phyloP scores from a whole-genome alignment of 768 basidiomycete genomes.

The Gymnopilus junonius region DNA sequence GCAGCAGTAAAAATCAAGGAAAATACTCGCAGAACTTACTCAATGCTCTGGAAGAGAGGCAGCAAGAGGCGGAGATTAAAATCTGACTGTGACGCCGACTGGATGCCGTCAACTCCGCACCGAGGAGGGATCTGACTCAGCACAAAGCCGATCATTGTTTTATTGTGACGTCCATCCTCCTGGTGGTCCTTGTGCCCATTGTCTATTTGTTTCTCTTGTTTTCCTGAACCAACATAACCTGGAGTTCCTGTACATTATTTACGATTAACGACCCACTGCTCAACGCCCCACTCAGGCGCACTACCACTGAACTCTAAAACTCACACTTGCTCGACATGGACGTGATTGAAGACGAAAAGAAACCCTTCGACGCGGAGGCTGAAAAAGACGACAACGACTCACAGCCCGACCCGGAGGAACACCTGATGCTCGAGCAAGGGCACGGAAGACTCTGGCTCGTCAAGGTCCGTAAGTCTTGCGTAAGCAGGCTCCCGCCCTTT shows the following conservation, averaged over 20 bases:
- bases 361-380: conserved; percentile 64
- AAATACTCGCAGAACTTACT: no score
- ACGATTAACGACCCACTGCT: neutral
- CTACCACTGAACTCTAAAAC: neutral
- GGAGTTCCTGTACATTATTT: no score
- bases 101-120: no score
- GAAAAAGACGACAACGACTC: conserved; percentile 63
- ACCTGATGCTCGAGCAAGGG: conserved; percentile 77
- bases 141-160: neutral
- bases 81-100: no score
- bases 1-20: no score
- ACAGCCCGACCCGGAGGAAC: conserved; percentile 82
- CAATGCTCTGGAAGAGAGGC: no score
- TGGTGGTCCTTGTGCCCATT: neutral
- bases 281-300: neutral
- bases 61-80: no score
- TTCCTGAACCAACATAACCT: no score
- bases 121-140: no score
- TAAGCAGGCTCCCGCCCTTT: neutral
- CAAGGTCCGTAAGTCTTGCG: conserved; percentile 56
- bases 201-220: neutral
- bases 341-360: conserved; percentile 65
- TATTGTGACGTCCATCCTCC: neutral
- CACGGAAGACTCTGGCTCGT: conserved; percentile 84
- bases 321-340: conserved; percentile 4